A percentile compares a stretch with the other conserved stretches of the same genome.
These are phyloP conservation scores for Neurospora sp. DNA, from an alignment of 495 filamentous ascomycete species.

Conservation along the genomic window DNA sequence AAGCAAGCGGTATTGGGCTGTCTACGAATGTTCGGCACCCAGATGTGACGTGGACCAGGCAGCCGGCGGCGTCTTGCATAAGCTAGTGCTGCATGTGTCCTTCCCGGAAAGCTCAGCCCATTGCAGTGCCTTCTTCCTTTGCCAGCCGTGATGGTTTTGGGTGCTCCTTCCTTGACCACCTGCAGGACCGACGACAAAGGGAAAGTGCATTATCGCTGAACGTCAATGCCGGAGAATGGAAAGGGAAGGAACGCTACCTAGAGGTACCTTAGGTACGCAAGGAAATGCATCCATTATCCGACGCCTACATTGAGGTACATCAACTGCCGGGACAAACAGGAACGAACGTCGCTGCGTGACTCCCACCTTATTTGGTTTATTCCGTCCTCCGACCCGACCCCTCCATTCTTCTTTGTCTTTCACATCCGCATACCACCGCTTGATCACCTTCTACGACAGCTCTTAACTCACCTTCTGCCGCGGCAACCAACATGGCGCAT, in stretches of 20 bases:
- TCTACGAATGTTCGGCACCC: background rate
- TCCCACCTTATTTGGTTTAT: too few relatives aligned
- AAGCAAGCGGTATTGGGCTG: too few relatives aligned
- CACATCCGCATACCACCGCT: background rate
- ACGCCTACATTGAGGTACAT: background rate
- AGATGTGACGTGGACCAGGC: background rate
- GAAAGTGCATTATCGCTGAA: background rate
- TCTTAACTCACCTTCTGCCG: background rate
- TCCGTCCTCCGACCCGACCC: background rate
- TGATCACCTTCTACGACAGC: background rate
- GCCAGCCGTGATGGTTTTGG: background rate
- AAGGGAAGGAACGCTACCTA: background rate
- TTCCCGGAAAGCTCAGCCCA: background rate
- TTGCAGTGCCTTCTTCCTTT: background rate
- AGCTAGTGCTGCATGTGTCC: background rate
- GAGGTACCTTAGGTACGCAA: background rate
- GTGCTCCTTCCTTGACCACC: background rate
- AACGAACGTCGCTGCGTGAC: too few relatives aligned
- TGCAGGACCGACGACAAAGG: background rate
- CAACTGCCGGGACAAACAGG: background rate
- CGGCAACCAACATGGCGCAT: background rate
- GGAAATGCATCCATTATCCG: background rate
- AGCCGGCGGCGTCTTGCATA: background rate
- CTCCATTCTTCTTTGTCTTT: background rate
- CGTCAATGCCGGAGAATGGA: background rate